These are phyloP conservation scores for Candida peoriensis DNA, from an alignment of 805 yeast genomes.

Conservation along the genomic window DNA sequence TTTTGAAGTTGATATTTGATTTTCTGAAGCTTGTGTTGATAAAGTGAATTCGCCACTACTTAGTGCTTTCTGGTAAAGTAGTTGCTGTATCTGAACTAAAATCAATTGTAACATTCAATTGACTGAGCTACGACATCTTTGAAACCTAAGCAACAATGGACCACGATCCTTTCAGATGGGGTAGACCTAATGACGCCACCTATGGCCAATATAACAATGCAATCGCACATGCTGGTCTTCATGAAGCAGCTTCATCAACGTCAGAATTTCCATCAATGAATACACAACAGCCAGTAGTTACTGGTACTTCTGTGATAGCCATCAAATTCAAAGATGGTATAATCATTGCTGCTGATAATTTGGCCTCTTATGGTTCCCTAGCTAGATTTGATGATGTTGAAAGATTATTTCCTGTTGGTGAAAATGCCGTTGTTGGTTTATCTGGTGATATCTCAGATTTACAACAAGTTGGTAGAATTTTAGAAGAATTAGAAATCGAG, in stretches of 20 bases:
- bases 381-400: conserved; percentile 82
- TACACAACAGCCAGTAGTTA: conserved; percentile 91
- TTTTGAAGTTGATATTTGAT: too few species aligned
- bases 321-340: conserved; percentile 88
- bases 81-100: too few species aligned
- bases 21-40: too few species aligned
- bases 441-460: conserved; percentile 94
- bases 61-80: too few species aligned
- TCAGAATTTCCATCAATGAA: conserved; percentile 67
- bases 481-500: conserved; percentile 75
- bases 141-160: too few species aligned
- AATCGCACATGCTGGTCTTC: conserved; percentile 57
- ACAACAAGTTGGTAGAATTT: conserved; percentile 70
- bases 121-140: too few species aligned
- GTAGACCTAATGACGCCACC: conserved; percentile 78
- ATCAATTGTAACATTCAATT: too few species aligned
- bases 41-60: too few species aligned
- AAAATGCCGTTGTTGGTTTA: conserved; percentile 83
- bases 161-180: conserved; percentile 95
- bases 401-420: conserved; percentile 80
- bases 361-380: conserved; percentile 91
- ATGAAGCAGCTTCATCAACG: conserved; percentile 4
- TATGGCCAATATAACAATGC: conserved; percentile 77
- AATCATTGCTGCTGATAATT: conserved; percentile 89
- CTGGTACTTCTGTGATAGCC: conserved; percentile 94